These are phyloP conservation scores for Cladophialophora bantiana DNA, from an alignment of 2,329 filamentous ascomycete species.

Conservation along the genomic window DNA sequence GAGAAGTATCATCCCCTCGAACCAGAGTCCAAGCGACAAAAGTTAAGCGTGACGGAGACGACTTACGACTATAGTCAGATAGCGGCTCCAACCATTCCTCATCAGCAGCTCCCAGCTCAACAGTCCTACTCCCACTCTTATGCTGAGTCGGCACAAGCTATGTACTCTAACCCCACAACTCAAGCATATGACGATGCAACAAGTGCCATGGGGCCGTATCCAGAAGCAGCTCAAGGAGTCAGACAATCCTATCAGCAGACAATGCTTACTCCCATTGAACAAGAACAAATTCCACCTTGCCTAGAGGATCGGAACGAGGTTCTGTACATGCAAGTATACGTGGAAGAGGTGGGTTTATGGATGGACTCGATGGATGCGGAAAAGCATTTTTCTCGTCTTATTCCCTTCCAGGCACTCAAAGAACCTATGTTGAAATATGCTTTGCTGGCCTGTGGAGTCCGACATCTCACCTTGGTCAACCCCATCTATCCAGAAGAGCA, in stretches of 20 bases:
- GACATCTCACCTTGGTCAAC: slow-evolving; percentile 77
- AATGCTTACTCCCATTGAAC: slow-evolving; percentile 32
- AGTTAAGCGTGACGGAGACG: slow-evolving; percentile 35
- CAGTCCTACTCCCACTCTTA: slow-evolving; percentile 44
- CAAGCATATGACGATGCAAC: slow-evolving; percentile 44
- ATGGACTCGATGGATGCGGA: slow-evolving; percentile 89
- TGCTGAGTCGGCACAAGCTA: slow-evolving; percentile 52
- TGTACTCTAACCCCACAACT: slow-evolving; percentile 48
- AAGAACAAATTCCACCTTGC: slow-evolving; percentile 58
- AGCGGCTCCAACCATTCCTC: slow-evolving; percentile 48
- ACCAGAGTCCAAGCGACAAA: slow-evolving; percentile 46
- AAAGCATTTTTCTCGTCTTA: slow-evolving; percentile 82
- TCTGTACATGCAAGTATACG: slow-evolving; percentile 89
- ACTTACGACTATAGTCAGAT: slow-evolving; percentile 46
- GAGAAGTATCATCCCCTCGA: slow-evolving; percentile 71
- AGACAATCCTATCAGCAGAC: slow-evolving; percentile 31
- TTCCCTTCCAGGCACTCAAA: slow-evolving; percentile 82
- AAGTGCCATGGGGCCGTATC: slow-evolving; percentile 42
- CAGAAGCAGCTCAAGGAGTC: slow-evolving; percentile 45
- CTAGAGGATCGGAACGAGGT: slow-evolving; percentile 79
- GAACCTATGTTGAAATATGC: slow-evolving; percentile 91
- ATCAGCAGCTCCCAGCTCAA: slow-evolving; percentile 55
- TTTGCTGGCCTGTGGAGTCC: slow-evolving; percentile 84
- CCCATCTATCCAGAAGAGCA: slow-evolving; percentile 74
- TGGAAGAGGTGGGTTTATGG: slow-evolving; percentile 88